phyloP scores from a whole-genome alignment of 2,329 filamentous ascomycete genomes.

The Trichoderma sp. region DNA sequence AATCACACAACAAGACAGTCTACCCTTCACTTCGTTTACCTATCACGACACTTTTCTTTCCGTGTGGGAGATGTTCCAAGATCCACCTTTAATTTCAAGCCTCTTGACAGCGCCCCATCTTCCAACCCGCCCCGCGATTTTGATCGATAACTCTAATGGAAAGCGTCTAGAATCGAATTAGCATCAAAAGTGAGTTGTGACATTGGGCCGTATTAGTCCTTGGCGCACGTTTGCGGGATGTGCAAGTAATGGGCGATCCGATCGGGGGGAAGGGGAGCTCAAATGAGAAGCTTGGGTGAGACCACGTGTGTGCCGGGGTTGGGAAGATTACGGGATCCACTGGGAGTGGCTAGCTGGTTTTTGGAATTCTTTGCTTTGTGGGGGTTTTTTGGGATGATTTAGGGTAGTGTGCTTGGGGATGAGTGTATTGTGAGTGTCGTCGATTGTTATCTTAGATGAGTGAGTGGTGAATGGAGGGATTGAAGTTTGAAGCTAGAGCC shows the following conservation, averaged over 20 bases:
- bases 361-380: not conserved
- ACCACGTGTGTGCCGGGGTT: conserved; percentile 11
- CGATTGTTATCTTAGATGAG: not conserved
- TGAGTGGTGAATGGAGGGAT: not conserved
- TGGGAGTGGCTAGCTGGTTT: not conserved
- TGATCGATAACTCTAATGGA: conserved; percentile 10
- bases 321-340: conserved; percentile 5
- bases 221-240: not conserved
- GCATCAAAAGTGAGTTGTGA: not conserved
- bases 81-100: not conserved
- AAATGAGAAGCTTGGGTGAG: not conserved
- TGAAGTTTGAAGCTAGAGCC: not conserved
- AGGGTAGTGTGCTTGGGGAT: not conserved
- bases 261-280: not conserved
- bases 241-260: not conserved
- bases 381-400: not conserved
- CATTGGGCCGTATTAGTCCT: not conserved
- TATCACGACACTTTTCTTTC: not conserved
- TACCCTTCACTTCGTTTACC: not conserved
- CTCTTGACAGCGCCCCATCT: not conserved
- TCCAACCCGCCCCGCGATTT: conserved; percentile 3
- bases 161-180: not conserved
- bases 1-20: not conserved
- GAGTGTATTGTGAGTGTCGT: not conserved
- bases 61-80: not conserved